Base-by-base conservation (phyloP, 2,329 filamentous ascomycete genomes). In the Arthrobotrys entomopaga region DNA sequence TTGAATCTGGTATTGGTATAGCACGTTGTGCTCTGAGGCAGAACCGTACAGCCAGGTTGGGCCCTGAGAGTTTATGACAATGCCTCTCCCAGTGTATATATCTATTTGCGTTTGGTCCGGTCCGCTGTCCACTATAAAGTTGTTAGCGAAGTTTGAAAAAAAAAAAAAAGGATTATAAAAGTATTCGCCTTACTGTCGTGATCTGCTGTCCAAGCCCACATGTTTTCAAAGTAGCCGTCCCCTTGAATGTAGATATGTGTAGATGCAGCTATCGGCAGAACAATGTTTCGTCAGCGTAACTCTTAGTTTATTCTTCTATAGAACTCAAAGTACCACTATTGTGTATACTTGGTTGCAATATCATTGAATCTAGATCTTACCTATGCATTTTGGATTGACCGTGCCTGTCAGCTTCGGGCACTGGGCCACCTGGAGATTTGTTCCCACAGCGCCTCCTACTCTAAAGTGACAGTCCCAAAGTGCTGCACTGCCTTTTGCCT, bases 381-480 rank as follows among this genome's bases (percentile, higher is more conserved):
- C 81, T 8, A 82, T 79, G 70, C 83, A 84, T 0, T 78, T 77
- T 1, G 78, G 19, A 71, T 65, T 60, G 40, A 76, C 77, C 79
- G 77, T 15, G 26, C 57, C 64, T 64, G 83, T 79, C 43, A 82
- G 79, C 85, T 96, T 38, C 80, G 78, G 38, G 81, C 81, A 54
- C 81, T 81, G 5, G 24, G 75, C 66, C 38, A 77, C 78, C 42
- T 79, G 75, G n/a, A 80, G 66, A 76, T 91, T 77, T 1, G 79
- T 79, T 26, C 80, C 81, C 13, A 77, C 77, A 6, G 80, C 78
- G 16, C 81, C 81, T 26, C 81, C 81, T 38, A 82, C 74, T 22
- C 81, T 79, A 59, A 80, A 80, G 71, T 81, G 80, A 1, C 64
- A 67, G 65, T 48, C 95, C 91, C 93, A 99, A 80, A 90, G 84